Base-by-base conservation (phyloP, 306 rosid species). In the Benincasa hispida region DNA sequence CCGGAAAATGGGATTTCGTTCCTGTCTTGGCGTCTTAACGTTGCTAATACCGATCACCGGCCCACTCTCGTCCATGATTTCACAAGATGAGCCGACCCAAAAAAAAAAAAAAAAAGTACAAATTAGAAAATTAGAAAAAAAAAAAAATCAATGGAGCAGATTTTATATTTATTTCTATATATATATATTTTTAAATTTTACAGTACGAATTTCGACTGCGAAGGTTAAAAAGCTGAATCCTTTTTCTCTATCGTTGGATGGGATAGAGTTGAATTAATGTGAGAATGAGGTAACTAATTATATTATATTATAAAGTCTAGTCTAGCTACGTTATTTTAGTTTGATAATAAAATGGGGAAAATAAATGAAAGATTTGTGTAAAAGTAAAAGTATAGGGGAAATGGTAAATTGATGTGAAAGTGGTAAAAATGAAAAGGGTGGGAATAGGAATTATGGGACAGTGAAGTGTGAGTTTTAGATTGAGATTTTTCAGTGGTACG, bases 11-110 rank as follows among this genome's bases (percentile, higher is more conserved):
- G 89, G 79, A 88, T 92, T 80, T 88, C 97, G 1, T 92, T 89
- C 76, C 96, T 92, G 25, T 89, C 99, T 1, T 95, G 99, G 99
- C 86, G 97, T 13, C 90, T 95, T 84, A 92, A 92, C 80, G 92
- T 95, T 45, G 51, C 51, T 3, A 45, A 45, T 13, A 78, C 98
- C 1, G 99, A 95, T 34, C 72, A 63, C 79, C 85, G 97, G 79
- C 92, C 97, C 0, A 81, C 89, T 86, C 86, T 94, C n/a, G 93
- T 92, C 70, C 99, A 92, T 22, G 96, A 91, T 87, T 91, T 87
- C 72, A 91, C 98, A 1, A 82, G 96, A 93, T 93, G 84, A 90
- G 65, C 18, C 24, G 17, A 39, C 21, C 35, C 35, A 32, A 41
- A 35, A 18, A 18, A 8, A 39, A 17, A 34, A 32, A 14, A 13